Base-by-base conservation (phyloP, 179 eudicot genomes). In the Patellifolia procumbens region DNA sequence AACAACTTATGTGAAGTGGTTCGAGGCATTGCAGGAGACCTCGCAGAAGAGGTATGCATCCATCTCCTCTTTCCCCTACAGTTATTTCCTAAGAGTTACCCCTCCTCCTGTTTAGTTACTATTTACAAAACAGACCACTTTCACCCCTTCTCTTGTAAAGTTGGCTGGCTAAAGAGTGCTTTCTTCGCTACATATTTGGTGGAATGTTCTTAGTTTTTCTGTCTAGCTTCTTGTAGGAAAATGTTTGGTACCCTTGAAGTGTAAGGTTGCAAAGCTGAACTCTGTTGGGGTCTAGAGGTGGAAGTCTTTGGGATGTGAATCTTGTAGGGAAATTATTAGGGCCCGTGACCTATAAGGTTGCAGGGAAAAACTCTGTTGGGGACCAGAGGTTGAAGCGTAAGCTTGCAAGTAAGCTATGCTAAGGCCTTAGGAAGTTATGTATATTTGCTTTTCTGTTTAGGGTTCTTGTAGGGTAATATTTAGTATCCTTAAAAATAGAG, bases 1-100 rank as follows among this genome's bases (percentile, higher is more conserved):
- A 93, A 95, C 86, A 93, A 93, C 82, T 88, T 91, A 32, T 93
- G 99, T 67, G 98, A 93, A 85, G 86, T 95, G 76, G 97, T 95
- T 59, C 87, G 98, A 81, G 97, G 91, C 32, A 78, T 95, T 74
- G 97, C 98, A 77, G 98, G 99, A 55, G 99, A 95, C 82, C 94
- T 95, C 75, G 99, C 70, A 3, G 99, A 93, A 86, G 97, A 95
- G 98, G 99, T 95, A 84, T 20, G 51, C 34, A 19, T 56, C 71
- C 70, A 61, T 73, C 63, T 62, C 22, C n/a, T 15, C 2, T 24
- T 56, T 8, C 24, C 20, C 34, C 6, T 5, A 39, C 45, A 19
- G 37, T 12, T n/a, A n/a, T n/a, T n/a, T n/a, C n/a, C n/a, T n/a
- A n/a, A n/a, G n/a, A n/a, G n/a, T n/a, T 42, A 5, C 67, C 19